Evolutionary conservation across 345 rosid species (phyloP).

Genomic region (Trapa incisa): DNA sequence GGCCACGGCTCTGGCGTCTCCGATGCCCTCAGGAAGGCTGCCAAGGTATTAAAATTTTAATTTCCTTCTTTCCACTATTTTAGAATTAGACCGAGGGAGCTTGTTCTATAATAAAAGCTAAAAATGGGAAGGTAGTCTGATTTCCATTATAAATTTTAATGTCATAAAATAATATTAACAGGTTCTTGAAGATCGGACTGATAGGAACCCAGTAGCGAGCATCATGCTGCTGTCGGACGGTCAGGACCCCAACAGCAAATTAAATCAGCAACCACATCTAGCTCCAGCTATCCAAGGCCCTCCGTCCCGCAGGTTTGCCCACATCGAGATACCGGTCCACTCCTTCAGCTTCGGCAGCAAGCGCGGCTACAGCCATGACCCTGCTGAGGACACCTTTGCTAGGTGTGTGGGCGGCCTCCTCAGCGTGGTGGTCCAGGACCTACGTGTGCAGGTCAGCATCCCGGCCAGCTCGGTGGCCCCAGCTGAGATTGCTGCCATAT

Average conservation of each 20-base stretch:
- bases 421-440: slow-evolving; percentile 60
- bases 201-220: slow-evolving; percentile 60
- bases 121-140: too few species aligned
- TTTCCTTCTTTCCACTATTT: too few species aligned
- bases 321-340: slow-evolving; percentile 59
- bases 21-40: slow-evolving; percentile 66
- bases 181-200: slow-evolving; percentile 74
- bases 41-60: slow-evolving; percentile 12
- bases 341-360: slow-evolving; percentile 37
- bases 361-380: slow-evolving; percentile 40
- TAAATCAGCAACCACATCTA: slow-evolving; percentile 13
- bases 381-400: slow-evolving; percentile 50
- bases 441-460: slow-evolving; percentile 53
- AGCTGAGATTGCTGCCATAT: slow-evolving; percentile 65
- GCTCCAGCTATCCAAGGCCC: slow-evolving; percentile 16
- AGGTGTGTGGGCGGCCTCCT: slow-evolving; percentile 48
- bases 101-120: too few species aligned
- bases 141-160: too few species aligned
- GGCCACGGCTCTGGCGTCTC: slow-evolving; percentile 44
- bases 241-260: slow-evolving; percentile 22
- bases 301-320: slow-evolving; percentile 48
- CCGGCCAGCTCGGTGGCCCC: slow-evolving; percentile 41
- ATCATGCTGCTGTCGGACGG: slow-evolving; percentile 59
- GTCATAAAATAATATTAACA: too few species aligned
- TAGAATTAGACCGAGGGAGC: too few species aligned